Evolutionary conservation across 306 rosid species (phyloP), one percentile per base, ranked within the genome.

Genomic region (Carpinus fangiana): DNA sequence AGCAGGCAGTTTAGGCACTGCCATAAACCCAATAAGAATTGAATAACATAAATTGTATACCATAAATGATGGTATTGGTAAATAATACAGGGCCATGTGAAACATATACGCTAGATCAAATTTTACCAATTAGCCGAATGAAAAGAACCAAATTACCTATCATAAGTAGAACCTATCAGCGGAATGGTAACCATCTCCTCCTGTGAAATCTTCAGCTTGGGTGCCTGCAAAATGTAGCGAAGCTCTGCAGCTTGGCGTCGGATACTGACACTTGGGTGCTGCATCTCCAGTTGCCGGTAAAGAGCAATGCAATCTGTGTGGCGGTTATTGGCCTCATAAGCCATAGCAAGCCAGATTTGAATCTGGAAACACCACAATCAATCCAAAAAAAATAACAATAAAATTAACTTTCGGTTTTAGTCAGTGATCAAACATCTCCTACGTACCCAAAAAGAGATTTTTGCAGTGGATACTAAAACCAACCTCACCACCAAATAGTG

Each of bases 271-370:
- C 87, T 85, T 2, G 98, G 97, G 77, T 92, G 98, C 17, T 76
- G 79, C 79, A 56, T 87, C 88, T 95, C 98, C 80, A 95, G 81
- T 79, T 88, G 93, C 87, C 53, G 69, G 92, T 95, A 95, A 4
- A 95, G 88, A 46, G 86, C 93, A 79, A 95, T 95, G 85, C 98
- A 95, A 79, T 92, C 98, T 0, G 74, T 62, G 57, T 92, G 98
- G 76, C 98, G 97, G 72, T 89, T 87, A 56, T 92, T 83, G 68
- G 98, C 98, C 75, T 95, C 98, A 46, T 95, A 95, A n/a, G 98
- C 98, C 98, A 95, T 95, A 56, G 98, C 98, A 79, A 95, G 89
- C 98, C 98, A 95, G 82, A 95, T 95, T 81, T 93, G 97, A 61
- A 95, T 92, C 98, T 95, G 90, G 83, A 82, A 83, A 75, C 73